These are phyloP conservation scores for Orbilia quercus DNA, from an alignment of 2,329 filamentous ascomycete species.

Conservation along the genomic window DNA sequence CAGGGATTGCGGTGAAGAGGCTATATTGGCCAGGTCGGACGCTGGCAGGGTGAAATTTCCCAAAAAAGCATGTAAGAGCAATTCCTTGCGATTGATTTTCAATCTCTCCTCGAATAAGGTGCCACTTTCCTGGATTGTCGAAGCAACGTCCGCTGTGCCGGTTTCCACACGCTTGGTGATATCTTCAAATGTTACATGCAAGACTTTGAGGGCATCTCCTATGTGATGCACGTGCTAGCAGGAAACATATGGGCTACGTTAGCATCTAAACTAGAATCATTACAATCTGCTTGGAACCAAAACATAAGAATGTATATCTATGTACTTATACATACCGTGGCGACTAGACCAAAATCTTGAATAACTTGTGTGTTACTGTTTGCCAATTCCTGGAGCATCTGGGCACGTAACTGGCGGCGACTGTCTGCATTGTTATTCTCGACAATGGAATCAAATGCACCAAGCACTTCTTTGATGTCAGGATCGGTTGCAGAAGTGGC, in stretches of 20 bases:
- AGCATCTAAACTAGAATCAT: neutral
- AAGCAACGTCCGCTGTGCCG: conserved; percentile 19
- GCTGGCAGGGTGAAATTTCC: conserved; percentile 86
- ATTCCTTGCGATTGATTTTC: conserved; percentile 82
- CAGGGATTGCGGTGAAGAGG: conserved; percentile 81
- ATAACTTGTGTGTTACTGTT: conserved; percentile 38
- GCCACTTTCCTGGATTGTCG: conserved; percentile 38
- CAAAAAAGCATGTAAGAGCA: conserved; percentile 79
- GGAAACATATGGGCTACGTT: neutral
- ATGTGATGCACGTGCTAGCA: conserved; percentile 39
- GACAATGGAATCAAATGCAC: conserved; percentile 36
- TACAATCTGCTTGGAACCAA: neutral
- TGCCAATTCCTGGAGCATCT: conserved; percentile 35
- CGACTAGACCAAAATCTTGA: conserved; percentile 42
- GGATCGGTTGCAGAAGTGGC: conserved; percentile 46
- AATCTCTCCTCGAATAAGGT: conserved; percentile 75
- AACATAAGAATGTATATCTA: neutral
- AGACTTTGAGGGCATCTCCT: conserved; percentile 29
- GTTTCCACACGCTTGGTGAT: conserved; percentile 28
- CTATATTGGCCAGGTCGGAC: conserved; percentile 79
- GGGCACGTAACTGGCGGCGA: conserved; percentile 32
- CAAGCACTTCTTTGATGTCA: conserved; percentile 48
- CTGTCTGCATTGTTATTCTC: conserved; percentile 50
- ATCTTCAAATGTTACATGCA: conserved; percentile 35
- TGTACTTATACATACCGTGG: conserved; percentile 13